These are phyloP conservation scores for Phaseolus lunatus DNA, from an alignment of 306 rosid genomes.

Conservation along the genomic window DNA sequence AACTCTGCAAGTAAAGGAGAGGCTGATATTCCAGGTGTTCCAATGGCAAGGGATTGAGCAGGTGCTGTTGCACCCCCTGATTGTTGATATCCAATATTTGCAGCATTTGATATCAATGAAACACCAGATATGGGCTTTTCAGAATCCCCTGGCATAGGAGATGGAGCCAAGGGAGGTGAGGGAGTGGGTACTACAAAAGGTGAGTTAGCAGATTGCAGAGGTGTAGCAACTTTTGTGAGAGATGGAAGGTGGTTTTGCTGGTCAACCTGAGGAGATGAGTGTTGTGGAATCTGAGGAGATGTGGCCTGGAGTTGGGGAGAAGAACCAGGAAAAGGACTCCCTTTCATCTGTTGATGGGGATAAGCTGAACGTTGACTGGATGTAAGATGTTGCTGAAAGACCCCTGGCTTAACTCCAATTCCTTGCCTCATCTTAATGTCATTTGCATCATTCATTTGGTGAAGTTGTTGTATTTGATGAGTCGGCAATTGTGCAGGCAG, in stretches of 20 bases:
- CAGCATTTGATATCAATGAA: slow-evolving; percentile 69
- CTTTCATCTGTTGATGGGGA: slow-evolving; percentile 85
- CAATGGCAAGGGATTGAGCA: slow-evolving; percentile 90
- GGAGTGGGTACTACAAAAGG: slow-evolving; percentile 92
- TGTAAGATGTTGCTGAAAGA: slow-evolving; percentile 75
- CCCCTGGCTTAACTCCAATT: slow-evolving; percentile 68
- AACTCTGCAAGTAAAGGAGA: slow-evolving; percentile 96
- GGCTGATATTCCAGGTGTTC: slow-evolving; percentile 99
- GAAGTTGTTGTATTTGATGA: slow-evolving; percentile 77
- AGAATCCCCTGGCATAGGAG: slow-evolving; percentile 91
- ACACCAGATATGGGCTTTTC: slow-evolving; percentile 78
- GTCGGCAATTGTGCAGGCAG: slow-evolving; percentile 74
- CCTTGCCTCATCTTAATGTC: slow-evolving; percentile 82
- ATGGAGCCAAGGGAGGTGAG: slow-evolving; percentile 92
- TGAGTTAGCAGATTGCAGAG: slow-evolving; percentile 87
- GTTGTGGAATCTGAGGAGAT: slow-evolving; percentile 95
- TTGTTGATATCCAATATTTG: slow-evolving; percentile 79
- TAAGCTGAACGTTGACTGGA: slow-evolving; percentile 74
- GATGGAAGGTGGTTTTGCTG: slow-evolving; percentile 73
- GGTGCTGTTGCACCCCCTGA: slow-evolving; percentile 61
- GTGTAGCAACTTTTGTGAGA: slow-evolving; percentile 79
- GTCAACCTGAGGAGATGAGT: slow-evolving; percentile 97
- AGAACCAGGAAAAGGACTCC: slow-evolving; percentile 67
- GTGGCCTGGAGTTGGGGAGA: slow-evolving; percentile 86
- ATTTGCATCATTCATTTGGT: slow-evolving; percentile 78